Percentiles rank a stretch among this genome's conserved stretches.
These are phyloP conservation scores for Yamagishiella unicocca DNA, from an alignment of 139 green algal genomes.

Conservation along the genomic window DNA sequence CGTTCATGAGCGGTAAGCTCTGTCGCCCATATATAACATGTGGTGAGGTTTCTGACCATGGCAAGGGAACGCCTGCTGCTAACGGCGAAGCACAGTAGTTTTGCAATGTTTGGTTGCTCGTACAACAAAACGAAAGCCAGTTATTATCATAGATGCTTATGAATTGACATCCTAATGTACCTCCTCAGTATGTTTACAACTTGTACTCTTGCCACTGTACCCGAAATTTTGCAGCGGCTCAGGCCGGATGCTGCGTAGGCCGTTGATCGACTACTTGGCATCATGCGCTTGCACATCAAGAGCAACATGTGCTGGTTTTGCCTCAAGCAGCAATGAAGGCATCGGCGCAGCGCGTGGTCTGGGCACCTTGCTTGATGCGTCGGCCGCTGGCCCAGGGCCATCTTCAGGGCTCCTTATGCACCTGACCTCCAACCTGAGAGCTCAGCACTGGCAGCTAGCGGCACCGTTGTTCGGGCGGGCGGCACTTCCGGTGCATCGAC, in stretches of 20 bases:
- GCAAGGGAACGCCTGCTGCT: too few species aligned
- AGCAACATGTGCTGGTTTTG: not conserved
- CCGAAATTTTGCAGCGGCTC: too few species aligned
- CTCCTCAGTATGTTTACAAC: too few species aligned
- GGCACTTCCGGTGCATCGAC: not conserved
- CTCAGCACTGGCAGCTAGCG: not conserved
- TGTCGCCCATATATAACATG: too few species aligned
- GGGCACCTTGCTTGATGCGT: not conserved
- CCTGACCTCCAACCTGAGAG: not conserved
- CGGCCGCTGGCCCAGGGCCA: not conserved
- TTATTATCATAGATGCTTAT: too few species aligned
- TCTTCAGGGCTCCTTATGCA: not conserved
- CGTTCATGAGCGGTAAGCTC: not conserved
- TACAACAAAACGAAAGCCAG: too few species aligned
- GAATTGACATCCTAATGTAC: too few species aligned
- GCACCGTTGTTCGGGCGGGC: not conserved
- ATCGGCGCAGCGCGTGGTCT: not conserved
- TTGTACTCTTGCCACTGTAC: too few species aligned
- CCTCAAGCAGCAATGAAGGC: not conserved
- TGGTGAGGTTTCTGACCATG: too few species aligned
- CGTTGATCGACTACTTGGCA: not conserved
- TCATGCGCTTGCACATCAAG: not conserved
- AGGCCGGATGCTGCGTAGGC: slow-evolving; percentile 7
- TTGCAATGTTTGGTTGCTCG: too few species aligned
- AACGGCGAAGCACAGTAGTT: too few species aligned